Base-by-base conservation (phyloP, 169 alveolate genomes). In the Eimeria maxima region DNA sequence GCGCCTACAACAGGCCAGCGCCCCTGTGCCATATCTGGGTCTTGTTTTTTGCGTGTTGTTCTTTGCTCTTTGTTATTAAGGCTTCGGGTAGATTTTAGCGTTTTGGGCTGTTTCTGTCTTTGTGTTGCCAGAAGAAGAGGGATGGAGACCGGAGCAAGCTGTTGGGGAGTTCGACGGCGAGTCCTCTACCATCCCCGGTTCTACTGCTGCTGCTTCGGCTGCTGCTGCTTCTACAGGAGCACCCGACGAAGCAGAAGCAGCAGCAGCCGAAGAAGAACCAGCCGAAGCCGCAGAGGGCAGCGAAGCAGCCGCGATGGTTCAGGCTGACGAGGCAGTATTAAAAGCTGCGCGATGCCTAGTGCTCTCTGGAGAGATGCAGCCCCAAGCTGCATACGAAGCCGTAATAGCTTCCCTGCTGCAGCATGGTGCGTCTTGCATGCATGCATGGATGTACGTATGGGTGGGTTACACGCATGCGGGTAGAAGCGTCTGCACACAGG, bases 311-410 rank as follows among this genome's bases (percentile, higher is more conserved):
- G 86, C 33, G 42, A 10, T 27, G 60, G 38, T 18, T 38, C 86
- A 42, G 29, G 57, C 57, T 16, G 86, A 74, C 86, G 86, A 74
- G 38, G 67, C 90, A 0, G 33, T 80, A 10, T n/a, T 80, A 44
- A 80, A 80, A 69, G 90, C 90, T 6, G 90, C 90, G 71, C 71
- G 90, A n/a, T 53, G 50, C 47, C 90, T 80, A 11, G 90, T 53
- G 45, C 45, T 69, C 10, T 80, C 45, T 13, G 90, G 67, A 14
- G 90, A 47, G 45, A 22, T 53, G 57, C 90, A 80, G 67, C 69
- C 90, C 13, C 67, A 80, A 44, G 67, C 90, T 6, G 90, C 90
- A 44, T 80, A 80, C 71, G 90, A 80, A 24, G 69, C 71, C 47
- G 57, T 80, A 22, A 47, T 47, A n/a, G 47, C 90, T 47, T 11